These are phyloP conservation scores for Saturnispora besseyi DNA, from an alignment of 805 yeast genomes.

Conservation along the genomic window DNA sequence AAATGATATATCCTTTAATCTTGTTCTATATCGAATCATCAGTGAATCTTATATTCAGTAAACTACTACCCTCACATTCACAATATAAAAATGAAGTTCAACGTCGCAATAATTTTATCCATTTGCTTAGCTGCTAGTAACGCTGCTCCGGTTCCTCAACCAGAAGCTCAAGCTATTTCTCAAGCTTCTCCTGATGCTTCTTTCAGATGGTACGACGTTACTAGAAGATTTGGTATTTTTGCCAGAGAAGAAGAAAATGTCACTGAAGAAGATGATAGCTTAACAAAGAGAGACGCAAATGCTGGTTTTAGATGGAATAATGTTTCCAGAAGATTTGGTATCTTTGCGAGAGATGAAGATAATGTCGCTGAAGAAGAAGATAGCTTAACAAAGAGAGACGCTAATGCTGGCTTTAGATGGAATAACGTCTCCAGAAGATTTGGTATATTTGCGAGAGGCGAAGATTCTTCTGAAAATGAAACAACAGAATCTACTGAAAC, in stretches of 20 bases:
- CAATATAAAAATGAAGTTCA: not conserved
- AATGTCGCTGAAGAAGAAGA: not conserved
- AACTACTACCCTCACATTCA: not conserved
- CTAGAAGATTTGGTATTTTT: conserved; percentile 8
- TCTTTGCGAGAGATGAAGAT: conserved; percentile 1
- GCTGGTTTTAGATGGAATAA: conserved; percentile 4
- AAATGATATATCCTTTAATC: not conserved
- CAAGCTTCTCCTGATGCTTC: not conserved
- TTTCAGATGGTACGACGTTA: conserved; percentile 7
- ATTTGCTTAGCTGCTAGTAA: not conserved
- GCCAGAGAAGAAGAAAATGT: conserved; percentile 7
- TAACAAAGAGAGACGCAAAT: conserved; percentile 5
- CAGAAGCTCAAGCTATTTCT: conserved; percentile 4
- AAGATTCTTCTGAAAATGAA: not conserved
- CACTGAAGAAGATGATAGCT: conserved; percentile 7
- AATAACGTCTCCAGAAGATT: conserved; percentile 3
- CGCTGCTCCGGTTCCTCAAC: conserved; percentile 7
- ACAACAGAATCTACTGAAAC: not conserved
- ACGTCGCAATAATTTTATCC: conserved; percentile 4
- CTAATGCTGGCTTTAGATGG: conserved; percentile 5
- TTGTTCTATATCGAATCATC: not conserved
- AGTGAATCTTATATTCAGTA: not conserved
- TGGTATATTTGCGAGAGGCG: conserved; percentile 6
- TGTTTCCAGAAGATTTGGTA: conserved; percentile 4
- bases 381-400: not conserved